Evolutionary conservation across 2,329 filamentous ascomycete genomes (phyloP), one percentile per base, ranked within the genome.

Genomic region (Aspergillus latus): DNA sequence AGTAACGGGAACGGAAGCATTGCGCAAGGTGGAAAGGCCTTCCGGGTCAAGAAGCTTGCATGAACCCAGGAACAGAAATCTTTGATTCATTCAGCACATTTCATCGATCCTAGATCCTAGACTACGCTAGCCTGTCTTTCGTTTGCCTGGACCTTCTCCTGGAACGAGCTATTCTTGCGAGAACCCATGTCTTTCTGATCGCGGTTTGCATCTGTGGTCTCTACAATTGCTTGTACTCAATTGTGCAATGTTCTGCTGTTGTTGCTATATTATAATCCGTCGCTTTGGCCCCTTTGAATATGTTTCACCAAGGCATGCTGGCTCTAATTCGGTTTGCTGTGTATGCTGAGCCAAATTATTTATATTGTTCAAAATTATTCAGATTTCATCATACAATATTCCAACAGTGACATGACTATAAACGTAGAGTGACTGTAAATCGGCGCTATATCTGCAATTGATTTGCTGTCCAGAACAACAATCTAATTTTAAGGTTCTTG

Each of bases 1-100:
- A 87, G 80, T 64, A 79, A 71, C 45, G 79, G 80, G 43, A 76
- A 76, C 55, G 81, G 81, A 1, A 74, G 72, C 30, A 77, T 84
- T 46, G 81, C 82, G 16, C 80, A 77, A 60, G 76, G 76, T 52
- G 76, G 75, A 44, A 66, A 69, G 42, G 68, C 64, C 52, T 70
- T 66, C 39, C 69, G 66, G 51, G 57, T 53, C 15, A 68, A 55
- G 29, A 64, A 62, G 67, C 4, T 10, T 30, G 73, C 66, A 4
- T 49, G 37, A 49, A n/a, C 2, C 15, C n/a, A 39, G 6, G 10
- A 26, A 47, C 13, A 15, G 11, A 13, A 28, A 6, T 15, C 26
- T 36, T 29, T 26, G 16, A 44, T 21, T 8, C 16, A 5, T 32
- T 42, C 36, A 42, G 28, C 16, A 16, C 30, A 5, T 45, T 29